Evolutionary conservation across 2,329 filamentous ascomycete genomes (phyloP).

Genomic region (Penicillium sp.): DNA sequence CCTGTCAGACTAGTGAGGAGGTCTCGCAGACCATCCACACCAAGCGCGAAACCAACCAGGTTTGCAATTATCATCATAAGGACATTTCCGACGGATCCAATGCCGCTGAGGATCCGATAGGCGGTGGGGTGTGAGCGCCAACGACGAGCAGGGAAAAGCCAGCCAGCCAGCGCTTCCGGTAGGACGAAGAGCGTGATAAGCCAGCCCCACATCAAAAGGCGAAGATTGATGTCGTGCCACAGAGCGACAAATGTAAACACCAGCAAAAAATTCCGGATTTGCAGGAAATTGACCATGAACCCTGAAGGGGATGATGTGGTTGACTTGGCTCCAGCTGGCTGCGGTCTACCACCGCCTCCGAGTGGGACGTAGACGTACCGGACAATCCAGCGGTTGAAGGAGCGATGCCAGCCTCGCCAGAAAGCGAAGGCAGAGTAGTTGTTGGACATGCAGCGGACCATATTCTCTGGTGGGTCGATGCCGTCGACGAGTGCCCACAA

Average conservation of each 20-base stretch:
- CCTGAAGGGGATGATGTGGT: constrained; percentile 44
- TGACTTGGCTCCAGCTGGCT: constrained; percentile 35
- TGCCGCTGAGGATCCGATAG: constrained; percentile 76
- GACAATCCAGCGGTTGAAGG: constrained; percentile 90
- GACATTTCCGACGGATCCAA: constrained; percentile 78
- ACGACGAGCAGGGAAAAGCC: constrained; percentile 68
- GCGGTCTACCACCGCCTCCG: constrained; percentile 52
- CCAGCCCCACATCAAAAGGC: constrained; percentile 94
- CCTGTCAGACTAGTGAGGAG: constrained; percentile 72
- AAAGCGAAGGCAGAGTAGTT: constrained; percentile 90
- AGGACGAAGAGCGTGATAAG: constrained; percentile 90
- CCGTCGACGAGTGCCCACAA: constrained; percentile 91
- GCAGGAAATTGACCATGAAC: constrained; percentile 52
- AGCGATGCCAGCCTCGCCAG: constrained; percentile 95
- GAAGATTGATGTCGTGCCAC: constrained; percentile 95
- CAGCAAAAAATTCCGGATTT: constrained; percentile 70
- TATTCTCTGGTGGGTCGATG: constrained; percentile 95
- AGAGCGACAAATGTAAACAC: constrained; percentile 97
- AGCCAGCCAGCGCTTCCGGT: constrained; percentile 72
- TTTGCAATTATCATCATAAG: constrained; percentile 97
- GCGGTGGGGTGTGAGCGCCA: constrained; percentile 68
- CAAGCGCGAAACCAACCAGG: constrained; percentile 89
- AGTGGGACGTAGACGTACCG: constrained; percentile 92
- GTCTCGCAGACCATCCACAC: constrained; percentile 77
- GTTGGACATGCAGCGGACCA: constrained; percentile 93